Conservation (phyloP, 2,329 filamentous ascomycete genomes). For the Pyrenochaeta sp. region DNA sequence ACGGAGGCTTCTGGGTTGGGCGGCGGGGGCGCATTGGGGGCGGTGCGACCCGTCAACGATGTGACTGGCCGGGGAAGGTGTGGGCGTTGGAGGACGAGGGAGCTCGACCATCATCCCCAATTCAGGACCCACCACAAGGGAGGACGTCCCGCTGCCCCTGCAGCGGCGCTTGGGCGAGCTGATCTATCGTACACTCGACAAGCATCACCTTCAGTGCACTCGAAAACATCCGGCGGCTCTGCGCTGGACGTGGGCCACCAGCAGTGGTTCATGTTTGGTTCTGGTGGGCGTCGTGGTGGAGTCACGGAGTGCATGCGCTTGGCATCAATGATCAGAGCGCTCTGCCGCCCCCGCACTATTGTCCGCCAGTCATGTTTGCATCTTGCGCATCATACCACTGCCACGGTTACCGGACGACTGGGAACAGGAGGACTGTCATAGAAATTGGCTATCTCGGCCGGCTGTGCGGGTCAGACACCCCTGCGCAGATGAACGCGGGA, state of each 20-base stretch:
- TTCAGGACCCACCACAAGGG: slow-evolving; percentile 16
- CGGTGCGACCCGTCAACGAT: slow-evolving; percentile 38
- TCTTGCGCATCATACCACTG: slow-evolving; percentile 26
- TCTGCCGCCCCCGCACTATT: slow-evolving; percentile 21
- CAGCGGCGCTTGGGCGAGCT: slow-evolving; percentile 23
- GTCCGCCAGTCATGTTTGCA: slow-evolving; percentile 19
- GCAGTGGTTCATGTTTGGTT: too few species aligned
- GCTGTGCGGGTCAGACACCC: slow-evolving; percentile 25
- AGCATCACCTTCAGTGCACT: slow-evolving; percentile 7
- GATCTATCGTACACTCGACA: slow-evolving; percentile 5
- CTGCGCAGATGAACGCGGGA: slow-evolving; percentile 25
- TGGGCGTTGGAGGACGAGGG: slow-evolving; percentile 20
- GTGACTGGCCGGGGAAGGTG: slow-evolving; percentile 31
- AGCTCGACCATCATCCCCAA: slow-evolving; percentile 19
- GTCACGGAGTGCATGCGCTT: slow-evolving; percentile 16
- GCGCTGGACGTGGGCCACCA: too few species aligned
- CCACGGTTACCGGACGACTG: slow-evolving; percentile 30
- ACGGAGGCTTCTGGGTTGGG: slow-evolving; percentile 9
- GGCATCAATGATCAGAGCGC: slow-evolving; percentile 15
- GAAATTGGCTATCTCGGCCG: slow-evolving; percentile 34
- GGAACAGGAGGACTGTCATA: slow-evolving; percentile 35
- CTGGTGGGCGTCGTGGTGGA: slow-evolving; percentile 14
- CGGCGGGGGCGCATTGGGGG: slow-evolving; percentile 30
- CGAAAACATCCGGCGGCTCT: slow-evolving; percentile 33
- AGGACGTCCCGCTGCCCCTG: slow-evolving; percentile 27